A percentile compares a stretch with the other conserved stretches of the same genome.
phyloP scores from a whole-genome alignment of 148 eudicot genomes.

The Cornus kousa region DNA sequence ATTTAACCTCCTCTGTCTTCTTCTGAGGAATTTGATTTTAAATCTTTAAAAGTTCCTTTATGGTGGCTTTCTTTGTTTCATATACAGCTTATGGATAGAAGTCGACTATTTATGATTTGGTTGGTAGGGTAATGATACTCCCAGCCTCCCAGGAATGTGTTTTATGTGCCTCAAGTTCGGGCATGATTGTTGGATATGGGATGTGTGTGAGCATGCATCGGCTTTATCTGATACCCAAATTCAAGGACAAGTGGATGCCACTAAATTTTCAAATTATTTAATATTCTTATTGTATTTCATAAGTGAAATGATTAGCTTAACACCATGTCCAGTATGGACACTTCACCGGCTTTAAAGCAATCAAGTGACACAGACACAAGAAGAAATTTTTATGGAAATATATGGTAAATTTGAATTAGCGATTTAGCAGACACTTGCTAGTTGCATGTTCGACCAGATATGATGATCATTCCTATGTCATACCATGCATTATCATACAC shows the following conservation, averaged over 20 bases:
- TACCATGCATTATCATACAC: neutral
- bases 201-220: neutral
- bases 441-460: too few relatives aligned
- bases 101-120: neutral
- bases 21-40: neutral
- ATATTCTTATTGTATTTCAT: too few relatives aligned
- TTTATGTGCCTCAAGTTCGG: neutral
- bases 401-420: too few relatives aligned
- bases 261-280: too few relatives aligned
- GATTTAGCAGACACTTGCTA: too few relatives aligned
- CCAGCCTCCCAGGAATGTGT: neutral
- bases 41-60: too few relatives aligned
- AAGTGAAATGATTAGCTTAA: neutral
- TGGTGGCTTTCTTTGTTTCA: neutral
- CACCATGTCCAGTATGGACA: neutral
- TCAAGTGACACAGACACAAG: neutral
- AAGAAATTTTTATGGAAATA: too few relatives aligned
- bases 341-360: neutral
- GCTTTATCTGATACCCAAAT: neutral
- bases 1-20: neutral
- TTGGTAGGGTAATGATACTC: neutral
- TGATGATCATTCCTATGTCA: neutral
- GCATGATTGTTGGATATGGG: neutral
- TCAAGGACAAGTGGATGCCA: neutral
- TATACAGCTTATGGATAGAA: too few relatives aligned